phyloP scores from a whole-genome alignment of 352 stramenopile species.

The Phytophthora crassamura region DNA sequence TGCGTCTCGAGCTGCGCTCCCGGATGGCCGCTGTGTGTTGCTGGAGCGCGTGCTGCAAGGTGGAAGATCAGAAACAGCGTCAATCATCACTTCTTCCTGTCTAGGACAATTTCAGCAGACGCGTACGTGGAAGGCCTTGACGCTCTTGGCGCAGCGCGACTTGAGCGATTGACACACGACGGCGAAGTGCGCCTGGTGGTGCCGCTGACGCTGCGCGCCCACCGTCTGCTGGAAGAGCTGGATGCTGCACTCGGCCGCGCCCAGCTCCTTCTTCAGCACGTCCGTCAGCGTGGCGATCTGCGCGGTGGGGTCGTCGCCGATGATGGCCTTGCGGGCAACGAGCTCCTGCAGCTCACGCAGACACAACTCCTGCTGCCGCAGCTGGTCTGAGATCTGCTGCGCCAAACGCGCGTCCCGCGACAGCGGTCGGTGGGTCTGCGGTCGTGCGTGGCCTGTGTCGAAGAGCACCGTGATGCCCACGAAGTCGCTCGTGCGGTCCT shows the following conservation, averaged over 20 bases:
- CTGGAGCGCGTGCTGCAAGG: constrained; percentile 72
- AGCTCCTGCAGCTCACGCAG: constrained; percentile 78
- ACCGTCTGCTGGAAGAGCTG: constrained; percentile 70
- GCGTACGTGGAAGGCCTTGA: constrained; percentile 82
- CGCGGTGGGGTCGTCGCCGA: constrained; percentile 75
- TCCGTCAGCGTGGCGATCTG: constrained; percentile 84
- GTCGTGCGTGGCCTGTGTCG: constrained; percentile 57
- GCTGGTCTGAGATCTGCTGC: constrained; percentile 84
- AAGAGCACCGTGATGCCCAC: constrained; percentile 88
- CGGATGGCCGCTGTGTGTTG: constrained; percentile 72
- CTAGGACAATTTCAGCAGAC: too few species aligned
- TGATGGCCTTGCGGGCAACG: constrained; percentile 77
- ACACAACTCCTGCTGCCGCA: constrained; percentile 84
- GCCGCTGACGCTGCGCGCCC: constrained; percentile 59
- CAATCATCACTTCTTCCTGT: too few species aligned
- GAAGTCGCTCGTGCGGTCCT: constrained; percentile 86
- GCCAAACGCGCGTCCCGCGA: constrained; percentile 73
- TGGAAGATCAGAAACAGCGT: too few species aligned
- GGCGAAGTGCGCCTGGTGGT: constrained; percentile 84
- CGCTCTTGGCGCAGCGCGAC: constrained; percentile 79
- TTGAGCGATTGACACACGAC: constrained; percentile 86
- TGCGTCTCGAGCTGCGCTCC: constrained; percentile 76
- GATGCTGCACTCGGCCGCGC: constrained; percentile 68
- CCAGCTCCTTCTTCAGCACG: constrained; percentile 80
- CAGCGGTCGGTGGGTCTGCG: constrained; percentile 65